Percentiles rank a stretch among this genome's conserved stretches.
Evolutionary conservation across 208 protist genomes (phyloP).

Genomic region (Lotmaria passim): DNA sequence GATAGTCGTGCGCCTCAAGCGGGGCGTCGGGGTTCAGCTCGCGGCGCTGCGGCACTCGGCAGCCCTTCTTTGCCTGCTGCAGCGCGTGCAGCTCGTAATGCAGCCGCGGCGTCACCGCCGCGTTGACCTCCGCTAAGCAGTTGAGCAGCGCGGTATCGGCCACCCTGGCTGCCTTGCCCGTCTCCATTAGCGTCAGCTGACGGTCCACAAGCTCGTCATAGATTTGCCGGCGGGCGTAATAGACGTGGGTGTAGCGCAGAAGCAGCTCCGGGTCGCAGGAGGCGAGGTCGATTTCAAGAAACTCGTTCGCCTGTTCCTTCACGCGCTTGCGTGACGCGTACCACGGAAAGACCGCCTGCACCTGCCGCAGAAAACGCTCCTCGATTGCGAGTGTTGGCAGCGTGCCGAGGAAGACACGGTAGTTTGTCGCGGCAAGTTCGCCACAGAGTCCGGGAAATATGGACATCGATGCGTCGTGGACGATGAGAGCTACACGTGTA

Average conservation of each 20-base stretch:
- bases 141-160: conserved; percentile 59
- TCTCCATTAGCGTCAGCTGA: conserved; percentile 83
- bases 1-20: conserved; percentile 76
- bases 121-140: conserved; percentile 65
- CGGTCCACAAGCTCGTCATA: conserved; percentile 80
- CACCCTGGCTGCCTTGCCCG: conserved; percentile 67
- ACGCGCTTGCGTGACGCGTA: conserved; percentile 83
- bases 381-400: conserved; percentile 72
- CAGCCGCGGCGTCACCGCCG: conserved; percentile 49
- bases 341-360: conserved; percentile 87
- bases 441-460: conserved; percentile 86
- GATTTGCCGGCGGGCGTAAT: conserved; percentile 81
- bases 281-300: conserved; percentile 88
- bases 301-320: conserved; percentile 90
- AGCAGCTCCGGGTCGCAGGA: conserved; percentile 85
- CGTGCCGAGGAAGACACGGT: conserved; percentile 85
- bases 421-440: conserved; percentile 64
- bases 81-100: conserved; percentile 66
- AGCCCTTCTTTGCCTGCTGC: conserved; percentile 58
- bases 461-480: conserved; percentile 38
- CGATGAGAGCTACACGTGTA: not conserved
- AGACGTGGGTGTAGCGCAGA: conserved; percentile 86
- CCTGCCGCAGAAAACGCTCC: conserved; percentile 77
- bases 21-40: conserved; percentile 73
- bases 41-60: conserved; percentile 61